Evolutionary conservation across 2,329 filamentous ascomycete species (phyloP), one percentile per base, ranked within the genome.

Genomic region (Colletotrichum scovillei): DNA sequence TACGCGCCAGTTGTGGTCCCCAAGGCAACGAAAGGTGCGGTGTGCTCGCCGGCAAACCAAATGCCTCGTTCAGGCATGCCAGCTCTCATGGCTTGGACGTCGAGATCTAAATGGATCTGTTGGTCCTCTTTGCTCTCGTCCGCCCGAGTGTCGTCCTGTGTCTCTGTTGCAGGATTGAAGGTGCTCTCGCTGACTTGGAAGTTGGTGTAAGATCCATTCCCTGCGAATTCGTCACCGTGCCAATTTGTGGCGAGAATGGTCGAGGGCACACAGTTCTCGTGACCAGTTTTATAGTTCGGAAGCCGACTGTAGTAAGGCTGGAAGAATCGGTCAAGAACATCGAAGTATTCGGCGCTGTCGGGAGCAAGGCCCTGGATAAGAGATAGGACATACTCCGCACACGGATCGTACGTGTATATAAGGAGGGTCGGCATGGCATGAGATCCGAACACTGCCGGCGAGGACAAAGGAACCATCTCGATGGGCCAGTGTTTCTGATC

Each of bases 1-100:
- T 67, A 67, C 7, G 55, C 64, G 6, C 38, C 64, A 3, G 64
- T 42, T 14, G 53, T 38, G 26, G 53, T 66, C 7, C 52, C 63
- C 14, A 55, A 35, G 11, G 30, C 63, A 11, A 38, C 53, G 77
- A 69, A 66, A 4, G 63, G 63, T 12, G 63, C 63, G 8, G 53
- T 56, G 19, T 94, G 92, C 80, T 94, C 92, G 0, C 92, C 92
- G 0, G 92, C 92, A 79, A 94, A 88, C 92, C 92, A 94, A 2
- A 94, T 75, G 0, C 89, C 86, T 26, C 87, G 80, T 59, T 89
- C 88, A 3, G 85, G 86, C 19, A 87, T 77, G 6, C 88, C 86
- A 26, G 81, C 79, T 26, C 84, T 82, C 42, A 90, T 80, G 14
- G 79, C 79, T 49, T 91, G 87, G 28, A 94, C 88, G 81, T 93